phyloP scores from a whole-genome alignment of 805 yeast species.

The Kregervanrija delftensis region DNA sequence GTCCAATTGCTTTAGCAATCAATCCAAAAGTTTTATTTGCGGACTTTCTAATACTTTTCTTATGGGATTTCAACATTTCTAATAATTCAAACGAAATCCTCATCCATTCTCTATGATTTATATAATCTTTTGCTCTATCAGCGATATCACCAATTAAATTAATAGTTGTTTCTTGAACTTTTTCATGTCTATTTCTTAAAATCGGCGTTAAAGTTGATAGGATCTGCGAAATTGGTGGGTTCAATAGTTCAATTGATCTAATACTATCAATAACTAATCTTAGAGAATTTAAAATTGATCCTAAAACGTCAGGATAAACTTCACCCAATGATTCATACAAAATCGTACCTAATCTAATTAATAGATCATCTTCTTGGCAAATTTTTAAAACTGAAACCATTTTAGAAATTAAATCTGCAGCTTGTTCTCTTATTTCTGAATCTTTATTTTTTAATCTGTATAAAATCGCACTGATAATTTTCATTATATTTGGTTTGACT shows the following conservation, averaged over 20 bases:
- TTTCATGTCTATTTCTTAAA: conserved; percentile 79
- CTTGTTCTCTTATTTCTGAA: conserved; percentile 71
- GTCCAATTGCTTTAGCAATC: conserved; percentile 90
- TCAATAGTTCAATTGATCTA: conserved; percentile 47
- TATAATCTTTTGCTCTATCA: conserved; percentile 66
- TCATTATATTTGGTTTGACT: conserved; percentile 63
- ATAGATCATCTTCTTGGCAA: conserved; percentile 56
- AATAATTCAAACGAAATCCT: conserved; percentile 84
- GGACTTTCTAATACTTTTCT: conserved; percentile 68
- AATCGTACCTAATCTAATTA: conserved; percentile 65
- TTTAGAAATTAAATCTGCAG: conserved; percentile 68
- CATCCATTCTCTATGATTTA: conserved; percentile 96
- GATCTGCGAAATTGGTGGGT: conserved; percentile 78
- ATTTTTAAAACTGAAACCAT: conserved; percentile 59
- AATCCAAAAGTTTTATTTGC: conserved; percentile 90
- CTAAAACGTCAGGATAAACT: conserved; percentile 88
- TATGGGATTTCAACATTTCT: conserved; percentile 80
- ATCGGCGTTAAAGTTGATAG: conserved; percentile 89
- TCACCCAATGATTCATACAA: conserved; percentile 91
- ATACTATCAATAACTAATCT: conserved; percentile 52
- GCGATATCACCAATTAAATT: conserved; percentile 80
- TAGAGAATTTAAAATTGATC: conserved; percentile 73
- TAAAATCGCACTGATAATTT: conserved; percentile 64
- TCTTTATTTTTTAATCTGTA: conserved; percentile 67
- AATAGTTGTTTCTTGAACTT: conserved; percentile 81